These are phyloP conservation scores for Backusella circina DNA, from an alignment of 192 early-diverging fungal species.

Conservation along the genomic window DNA sequence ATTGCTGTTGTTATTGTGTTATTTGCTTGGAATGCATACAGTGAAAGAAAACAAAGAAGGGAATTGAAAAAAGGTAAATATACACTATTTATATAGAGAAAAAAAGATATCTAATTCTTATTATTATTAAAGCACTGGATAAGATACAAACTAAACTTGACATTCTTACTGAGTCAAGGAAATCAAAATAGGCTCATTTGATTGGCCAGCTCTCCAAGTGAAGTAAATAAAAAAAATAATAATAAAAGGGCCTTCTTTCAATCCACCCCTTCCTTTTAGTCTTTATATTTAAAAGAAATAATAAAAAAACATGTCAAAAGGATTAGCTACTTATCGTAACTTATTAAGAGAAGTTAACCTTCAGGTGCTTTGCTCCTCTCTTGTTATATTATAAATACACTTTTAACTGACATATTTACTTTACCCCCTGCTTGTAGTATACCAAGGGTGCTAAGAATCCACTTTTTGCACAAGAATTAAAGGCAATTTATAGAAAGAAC, in stretches of 20 bases:
- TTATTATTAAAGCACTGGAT: not conserved
- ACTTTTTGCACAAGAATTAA: constrained; percentile 22
- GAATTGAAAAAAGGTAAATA: not conserved
- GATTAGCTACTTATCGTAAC: constrained; percentile 22
- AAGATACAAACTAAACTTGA: not conserved
- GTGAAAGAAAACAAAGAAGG: not conserved
- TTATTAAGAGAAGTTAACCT: constrained; percentile 28
- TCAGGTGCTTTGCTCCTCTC: constrained; percentile 16
- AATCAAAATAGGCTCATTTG: not conserved
- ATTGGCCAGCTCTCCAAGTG: not conserved
- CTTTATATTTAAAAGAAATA: not conserved
- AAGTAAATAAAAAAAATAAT: not conserved
- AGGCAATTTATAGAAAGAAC: constrained; percentile 16
- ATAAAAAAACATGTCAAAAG: constrained; percentile 2
- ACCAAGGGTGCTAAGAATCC: constrained; percentile 28
- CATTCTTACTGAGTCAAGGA: not conserved
- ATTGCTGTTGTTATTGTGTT: not conserved
- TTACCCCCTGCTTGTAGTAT: constrained; percentile 15
- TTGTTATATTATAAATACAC: not conserved
- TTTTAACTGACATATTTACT: not conserved
- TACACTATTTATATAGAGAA: no score
- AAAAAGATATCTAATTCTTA: not conserved
- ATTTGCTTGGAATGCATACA: not conserved
- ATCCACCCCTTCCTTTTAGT: not conserved
- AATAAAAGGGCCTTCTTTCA: not conserved